These are phyloP conservation scores for Aegle marmelos DNA, from an alignment of 345 rosid genomes.

Conservation along the genomic window DNA sequence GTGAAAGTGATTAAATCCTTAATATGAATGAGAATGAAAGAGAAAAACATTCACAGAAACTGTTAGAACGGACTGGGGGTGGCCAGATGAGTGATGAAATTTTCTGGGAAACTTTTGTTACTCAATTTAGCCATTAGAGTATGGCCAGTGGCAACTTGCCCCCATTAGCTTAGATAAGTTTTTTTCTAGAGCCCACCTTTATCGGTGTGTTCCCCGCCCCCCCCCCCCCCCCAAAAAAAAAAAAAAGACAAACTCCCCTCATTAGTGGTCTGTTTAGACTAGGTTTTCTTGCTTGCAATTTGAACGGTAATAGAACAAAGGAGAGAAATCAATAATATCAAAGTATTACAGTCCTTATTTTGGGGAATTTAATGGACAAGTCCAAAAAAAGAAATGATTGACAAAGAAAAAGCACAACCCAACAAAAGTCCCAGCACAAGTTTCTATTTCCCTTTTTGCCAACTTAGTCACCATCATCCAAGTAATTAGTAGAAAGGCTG, in stretches of 20 bases:
- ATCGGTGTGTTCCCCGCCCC: accelerated
- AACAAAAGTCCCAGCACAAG: not conserved
- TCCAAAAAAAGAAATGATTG: not conserved
- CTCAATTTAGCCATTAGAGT: too few relatives aligned
- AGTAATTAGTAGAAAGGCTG: not conserved
- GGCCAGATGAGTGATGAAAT: not conserved
- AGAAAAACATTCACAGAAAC: not conserved
- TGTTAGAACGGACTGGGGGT: not conserved
- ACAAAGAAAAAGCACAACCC: not conserved
- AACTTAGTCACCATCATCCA: not conserved
- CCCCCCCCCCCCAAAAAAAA: too few relatives aligned
- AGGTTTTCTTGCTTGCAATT: not conserved
- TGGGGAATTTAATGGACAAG: not conserved
- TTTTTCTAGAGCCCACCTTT: not conserved
- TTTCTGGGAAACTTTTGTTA: not conserved
- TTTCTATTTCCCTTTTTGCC: not conserved
- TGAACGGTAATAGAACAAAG: not conserved
- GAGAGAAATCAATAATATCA: not conserved
- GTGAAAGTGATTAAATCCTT: not conserved
- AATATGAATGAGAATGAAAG: not conserved
- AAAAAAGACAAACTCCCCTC: not conserved
- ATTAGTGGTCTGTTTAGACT: not conserved
- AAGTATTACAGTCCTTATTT: not conserved
- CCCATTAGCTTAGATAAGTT: not conserved
- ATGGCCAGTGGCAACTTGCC: not conserved